Base-by-base conservation (phyloP, 306 rosid species). In the Cercis canadensis region DNA sequence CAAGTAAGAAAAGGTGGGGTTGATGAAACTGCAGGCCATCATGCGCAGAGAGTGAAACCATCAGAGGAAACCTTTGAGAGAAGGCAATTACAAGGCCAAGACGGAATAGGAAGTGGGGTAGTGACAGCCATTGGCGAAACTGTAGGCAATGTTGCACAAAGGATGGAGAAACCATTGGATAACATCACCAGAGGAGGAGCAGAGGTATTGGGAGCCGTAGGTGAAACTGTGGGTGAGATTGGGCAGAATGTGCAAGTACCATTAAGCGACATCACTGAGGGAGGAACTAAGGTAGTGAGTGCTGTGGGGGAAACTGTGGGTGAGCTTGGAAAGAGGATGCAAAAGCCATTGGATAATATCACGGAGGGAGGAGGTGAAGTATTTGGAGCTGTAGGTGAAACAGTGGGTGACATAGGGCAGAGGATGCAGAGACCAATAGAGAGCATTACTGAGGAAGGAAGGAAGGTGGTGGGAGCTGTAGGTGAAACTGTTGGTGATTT, bases 361-460 rank as follows among this genome's bases (percentile, higher is more conserved):
- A 37, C 74, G 10, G 77, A 62, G 4, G 79, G 80, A 43, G 80
- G 82, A 18, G 33, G 46, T 0, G 55, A 39, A 64, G 71, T 73
- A 53, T 50, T 82, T 43, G 86, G 75, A 68, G 80, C 82, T 4
- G 82, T 73, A 13, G 74, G 72, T 44, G 86, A 82, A 69, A 82
- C 80, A 5, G 75, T 77, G 58, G 36, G 18, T 1, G 82, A 82
- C 66, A 77, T 82, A 14, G 57, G 18, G 15, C 29, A 51, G 31
- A 15, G 14, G n/a, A n/a, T n/a, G n/a, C n/a, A n/a, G n/a, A n/a
- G n/a, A n/a, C n/a, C n/a, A n/a, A n/a, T n/a, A n/a, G n/a, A n/a
- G n/a, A n/a, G n/a, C n/a, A n/a, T n/a, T n/a, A n/a, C n/a, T n/a
- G n/a, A n/a, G n/a, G n/a, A n/a, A n/a, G n/a, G n/a, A n/a, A n/a